Conservation (phyloP, 169 alveolate species). For the Plasmodium malariae region DNA sequence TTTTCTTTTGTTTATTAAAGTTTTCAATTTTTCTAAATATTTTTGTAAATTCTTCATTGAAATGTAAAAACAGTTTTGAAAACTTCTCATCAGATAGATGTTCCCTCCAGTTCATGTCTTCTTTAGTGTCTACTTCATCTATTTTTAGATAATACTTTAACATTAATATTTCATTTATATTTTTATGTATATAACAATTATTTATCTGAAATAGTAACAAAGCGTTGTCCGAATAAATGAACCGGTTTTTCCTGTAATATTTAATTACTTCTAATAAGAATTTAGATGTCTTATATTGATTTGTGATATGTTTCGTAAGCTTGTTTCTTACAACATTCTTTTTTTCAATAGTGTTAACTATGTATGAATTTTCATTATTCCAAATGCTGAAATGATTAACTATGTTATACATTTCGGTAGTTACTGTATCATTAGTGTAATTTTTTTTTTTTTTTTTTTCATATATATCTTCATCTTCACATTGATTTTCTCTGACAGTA, state of each 20-base stretch:
- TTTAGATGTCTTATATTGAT: slow-evolving; percentile 28
- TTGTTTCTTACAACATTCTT: slow-evolving; percentile 30
- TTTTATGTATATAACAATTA: slow-evolving; percentile 32
- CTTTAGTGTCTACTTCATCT: slow-evolving; percentile 18
- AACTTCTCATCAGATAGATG: slow-evolving; percentile 18
- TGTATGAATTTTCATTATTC: too few species aligned
- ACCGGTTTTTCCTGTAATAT: slow-evolving; percentile 24
- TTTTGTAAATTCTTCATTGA: slow-evolving; percentile 45
- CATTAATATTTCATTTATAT: slow-evolving; percentile 50
- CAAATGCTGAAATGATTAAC: too few species aligned
- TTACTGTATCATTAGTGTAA: too few species aligned
- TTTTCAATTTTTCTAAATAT: slow-evolving; percentile 26
- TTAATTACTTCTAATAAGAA: slow-evolving; percentile 56
- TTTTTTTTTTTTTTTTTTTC: too few species aligned
- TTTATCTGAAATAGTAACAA: slow-evolving; percentile 40
- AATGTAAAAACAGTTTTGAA: slow-evolving; percentile 28
- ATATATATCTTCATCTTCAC: too few species aligned
- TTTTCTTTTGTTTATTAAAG: slow-evolving; percentile 5
- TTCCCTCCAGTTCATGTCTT: background rate
- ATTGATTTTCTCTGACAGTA: too few species aligned
- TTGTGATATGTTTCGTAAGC: slow-evolving; percentile 10
- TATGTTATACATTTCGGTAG: too few species aligned
- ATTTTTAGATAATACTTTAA: slow-evolving; percentile 56
- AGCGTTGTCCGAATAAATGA: slow-evolving; percentile 40
- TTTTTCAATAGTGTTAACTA: too few species aligned